Base-by-base conservation (phyloP, 108 stramenopile species). In the Cafeteria roenbergensis region DNA sequence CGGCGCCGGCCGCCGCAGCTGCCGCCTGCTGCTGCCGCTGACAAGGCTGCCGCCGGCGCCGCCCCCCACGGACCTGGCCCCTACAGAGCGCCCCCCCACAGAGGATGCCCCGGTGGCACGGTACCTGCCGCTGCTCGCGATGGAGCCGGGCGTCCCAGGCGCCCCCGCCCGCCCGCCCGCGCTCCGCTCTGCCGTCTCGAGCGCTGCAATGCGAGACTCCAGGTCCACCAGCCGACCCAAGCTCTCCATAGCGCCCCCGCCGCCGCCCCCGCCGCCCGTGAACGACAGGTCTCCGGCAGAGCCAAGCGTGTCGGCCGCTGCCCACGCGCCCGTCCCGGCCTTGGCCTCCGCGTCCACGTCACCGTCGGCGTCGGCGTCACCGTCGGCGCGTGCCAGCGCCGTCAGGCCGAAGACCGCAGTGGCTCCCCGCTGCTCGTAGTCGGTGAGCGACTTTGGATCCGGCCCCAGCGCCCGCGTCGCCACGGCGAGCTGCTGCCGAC, bases 401-500 rank as follows among this genome's bases (percentile, higher is more conserved):
- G 42, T 6, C 42, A 17, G 17, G 42, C 42, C 42, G 17, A 48
- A 12, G 12, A 17, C 17, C 42, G 42, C 42, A 12, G 42, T 17
- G 17, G 42, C 17, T 12, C 42, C 42, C 42, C 42, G 42, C 42
- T 17, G 6, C 17, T 48, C 42, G 17, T 12, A 48, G 42, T 48
- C 42, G 12, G 6, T 6, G 6, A 48, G 42, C 6, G 42, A 48
- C 42, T 48, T 6, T 48, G 42, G 42, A 6, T 48, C 42, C 12
- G 6, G 12, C 12, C 42, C 62, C 58, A 75, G 50, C 20, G 65
- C 37, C 55, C 17, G 64, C 30, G 65, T 62, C 67, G 72, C 68
- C 37, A 73, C 78, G 30, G 71, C 59, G 72, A 74, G 54, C 25
- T 32, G 26, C 58, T 63, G 29, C 26, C 63, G 36, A 0, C 57